Evolutionary conservation across 768 basidiomycete species (phyloP).

Genomic region (Phlegmacium glaucopus): DNA sequence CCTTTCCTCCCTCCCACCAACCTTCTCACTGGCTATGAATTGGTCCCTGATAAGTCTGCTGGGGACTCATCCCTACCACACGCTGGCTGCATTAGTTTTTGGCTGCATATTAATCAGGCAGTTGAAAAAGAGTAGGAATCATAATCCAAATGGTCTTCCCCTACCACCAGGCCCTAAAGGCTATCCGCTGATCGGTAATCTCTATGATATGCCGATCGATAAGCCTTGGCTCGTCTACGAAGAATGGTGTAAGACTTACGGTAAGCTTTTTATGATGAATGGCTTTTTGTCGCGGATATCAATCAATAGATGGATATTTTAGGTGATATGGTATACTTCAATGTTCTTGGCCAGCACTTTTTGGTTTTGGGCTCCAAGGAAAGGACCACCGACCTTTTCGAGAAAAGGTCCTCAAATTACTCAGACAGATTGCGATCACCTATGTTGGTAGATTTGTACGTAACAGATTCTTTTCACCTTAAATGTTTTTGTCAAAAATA

Average conservation of each 20-base stretch:
- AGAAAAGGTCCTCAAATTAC: constrained; percentile 50
- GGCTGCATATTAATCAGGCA: too few relatives aligned
- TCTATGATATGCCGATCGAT: constrained; percentile 22
- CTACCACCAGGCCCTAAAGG: constrained; percentile 30
- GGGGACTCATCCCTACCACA: too few relatives aligned
- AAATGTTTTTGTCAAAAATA: not conserved
- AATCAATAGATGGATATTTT: not conserved
- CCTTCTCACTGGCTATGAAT: too few relatives aligned
- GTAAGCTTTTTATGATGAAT: constrained; percentile 12
- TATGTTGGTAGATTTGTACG: constrained; percentile 49
- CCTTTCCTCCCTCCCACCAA: too few relatives aligned
- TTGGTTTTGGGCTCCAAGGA: constrained; percentile 22
- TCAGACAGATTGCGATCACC: constrained; percentile 44
- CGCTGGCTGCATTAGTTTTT: too few relatives aligned
- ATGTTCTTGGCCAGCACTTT: constrained; percentile 34
- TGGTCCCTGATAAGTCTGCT: too few relatives aligned
- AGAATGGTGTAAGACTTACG: constrained; percentile 30
- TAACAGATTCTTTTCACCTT: not conserved
- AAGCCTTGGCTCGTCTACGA: constrained; percentile 27
- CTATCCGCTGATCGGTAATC: constrained; percentile 25
- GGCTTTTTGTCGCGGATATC: not conserved
- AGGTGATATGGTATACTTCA: constrained; percentile 45
- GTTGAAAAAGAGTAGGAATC: too few relatives aligned
- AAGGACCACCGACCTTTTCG: constrained; percentile 48
- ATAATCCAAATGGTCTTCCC: too few relatives aligned